phyloP scores from a whole-genome alignment of 306 rosid species.

The barrel medic (Medicago truncatula) region DNA sequence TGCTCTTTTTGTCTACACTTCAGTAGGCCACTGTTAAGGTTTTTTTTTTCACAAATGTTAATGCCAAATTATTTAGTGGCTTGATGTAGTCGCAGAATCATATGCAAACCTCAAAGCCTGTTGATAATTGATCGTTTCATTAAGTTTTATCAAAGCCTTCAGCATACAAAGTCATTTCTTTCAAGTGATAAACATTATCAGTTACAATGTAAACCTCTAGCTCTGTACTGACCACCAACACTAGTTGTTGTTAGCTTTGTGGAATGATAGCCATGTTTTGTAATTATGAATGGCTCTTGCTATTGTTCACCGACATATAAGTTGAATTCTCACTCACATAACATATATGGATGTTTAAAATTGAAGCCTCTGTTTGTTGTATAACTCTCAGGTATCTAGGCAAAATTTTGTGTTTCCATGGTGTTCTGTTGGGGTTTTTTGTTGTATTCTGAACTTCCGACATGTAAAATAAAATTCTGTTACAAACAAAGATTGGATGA shows the following conservation, averaged over 20 bases:
- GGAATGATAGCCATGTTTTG: background rate
- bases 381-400: background rate
- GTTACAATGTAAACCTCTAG: slow-evolving; percentile 10
- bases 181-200: background rate
- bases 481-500: background rate
- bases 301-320: slow-evolving; percentile 11
- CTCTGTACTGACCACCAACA: slow-evolving; percentile 1
- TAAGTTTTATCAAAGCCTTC: background rate
- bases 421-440: slow-evolving; percentile 1
- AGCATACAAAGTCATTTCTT: slow-evolving; percentile 3
- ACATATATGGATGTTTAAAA: background rate
- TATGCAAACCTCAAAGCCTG: background rate
- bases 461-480: slow-evolving; percentile 13
- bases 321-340: background rate
- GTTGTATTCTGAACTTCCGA: background rate
- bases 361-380: slow-evolving; percentile 23
- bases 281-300: slow-evolving; percentile 4
- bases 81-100: background rate
- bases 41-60: slow-evolving; percentile 31
- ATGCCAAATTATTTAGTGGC: background rate
- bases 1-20: slow-evolving; percentile 8
- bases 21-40: background rate
- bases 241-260: slow-evolving; percentile 16
- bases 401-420: slow-evolving; percentile 3
- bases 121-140: background rate